A percentile compares a stretch with the other conserved stretches of the same genome.
These are phyloP conservation scores for Phyllosticta citrichinensis DNA, from an alignment of 2,329 filamentous ascomycete genomes.

Conservation along the genomic window DNA sequence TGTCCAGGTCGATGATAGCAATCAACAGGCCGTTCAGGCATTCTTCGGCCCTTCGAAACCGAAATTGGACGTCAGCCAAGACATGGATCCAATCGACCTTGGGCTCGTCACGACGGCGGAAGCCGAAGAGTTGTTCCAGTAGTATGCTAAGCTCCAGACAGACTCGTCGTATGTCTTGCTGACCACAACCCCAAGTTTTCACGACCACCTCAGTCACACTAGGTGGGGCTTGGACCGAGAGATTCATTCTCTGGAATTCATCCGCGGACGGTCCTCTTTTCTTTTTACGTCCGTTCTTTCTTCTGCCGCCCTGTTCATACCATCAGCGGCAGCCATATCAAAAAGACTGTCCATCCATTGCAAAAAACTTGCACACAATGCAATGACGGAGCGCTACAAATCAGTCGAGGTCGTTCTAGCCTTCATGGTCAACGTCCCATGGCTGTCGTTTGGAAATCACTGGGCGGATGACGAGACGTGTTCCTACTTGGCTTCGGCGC, in stretches of 20 bases:
- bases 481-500: constrained; percentile 58
- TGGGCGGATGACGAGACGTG: constrained; percentile 66
- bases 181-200: constrained; percentile 43
- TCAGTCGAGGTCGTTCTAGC: constrained; percentile 66
- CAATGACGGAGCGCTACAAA: constrained; percentile 52
- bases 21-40: constrained; percentile 18
- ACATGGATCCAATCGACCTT: constrained; percentile 59
- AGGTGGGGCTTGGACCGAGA: constrained; percentile 62
- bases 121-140: constrained; percentile 53
- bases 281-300: constrained; percentile 63
- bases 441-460: constrained; percentile 59
- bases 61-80: constrained; percentile 51
- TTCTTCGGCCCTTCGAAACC: constrained; percentile 60
- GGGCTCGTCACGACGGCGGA: constrained; percentile 59
- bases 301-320: constrained; percentile 57
- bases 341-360: constrained; percentile 56
- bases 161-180: background rate
- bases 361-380: constrained; percentile 50
- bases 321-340: constrained; percentile 53
- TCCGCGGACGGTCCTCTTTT: constrained; percentile 58
- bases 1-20: background rate
- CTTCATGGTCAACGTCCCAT: constrained; percentile 67
- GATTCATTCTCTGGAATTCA: constrained; percentile 56
- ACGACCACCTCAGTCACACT: constrained; percentile 60
- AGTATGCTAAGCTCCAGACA: constrained; percentile 37